Conservation (phyloP, 768 basidiomycete genomes). For the Leccinum subgranulosum region DNA sequence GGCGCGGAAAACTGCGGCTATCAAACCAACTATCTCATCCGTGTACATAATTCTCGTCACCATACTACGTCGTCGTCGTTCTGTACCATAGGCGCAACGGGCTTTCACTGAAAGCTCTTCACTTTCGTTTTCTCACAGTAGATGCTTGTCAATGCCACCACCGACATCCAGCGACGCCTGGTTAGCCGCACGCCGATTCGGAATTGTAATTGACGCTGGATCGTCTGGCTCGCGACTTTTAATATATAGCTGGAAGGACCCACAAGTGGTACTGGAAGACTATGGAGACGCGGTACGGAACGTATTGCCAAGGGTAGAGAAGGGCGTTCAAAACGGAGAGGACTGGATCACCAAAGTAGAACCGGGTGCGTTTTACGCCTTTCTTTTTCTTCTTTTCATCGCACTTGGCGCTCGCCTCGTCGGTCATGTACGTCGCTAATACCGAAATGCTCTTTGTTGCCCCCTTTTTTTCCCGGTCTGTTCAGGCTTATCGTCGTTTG, state of each 20-base stretch:
- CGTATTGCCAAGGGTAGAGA: slow-evolving; percentile 82
- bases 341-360: slow-evolving; percentile 91
- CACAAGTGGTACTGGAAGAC: slow-evolving; percentile 55
- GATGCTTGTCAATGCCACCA: slow-evolving; percentile 62
- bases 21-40: neutral
- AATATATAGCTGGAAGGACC: slow-evolving; percentile 95
- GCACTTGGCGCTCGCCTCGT: neutral
- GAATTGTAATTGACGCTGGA: slow-evolving; percentile 96
- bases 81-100: slow-evolving; percentile 12
- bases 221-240: slow-evolving; percentile 88
- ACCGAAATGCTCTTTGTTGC: neutral
- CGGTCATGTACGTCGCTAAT: neutral
- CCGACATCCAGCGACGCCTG: slow-evolving; percentile 69
- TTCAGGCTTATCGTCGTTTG: slow-evolving; percentile 84
- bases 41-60: neutral
- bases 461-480: neutral
- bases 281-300: slow-evolving; percentile 48
- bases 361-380: slow-evolving; percentile 65
- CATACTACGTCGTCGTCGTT: neutral
- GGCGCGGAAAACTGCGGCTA: slow-evolving; percentile 1
- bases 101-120: slow-evolving; percentile 19
- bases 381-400: neutral
- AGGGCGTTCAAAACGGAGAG: slow-evolving; percentile 77
- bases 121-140: slow-evolving; percentile 25
- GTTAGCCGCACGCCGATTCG: slow-evolving; percentile 80